A percentile compares a stretch with the other conserved stretches of the same genome.
Conservation (phyloP, 1,284 basidiomycete species). For the Boletus semigastroideus region DNA sequence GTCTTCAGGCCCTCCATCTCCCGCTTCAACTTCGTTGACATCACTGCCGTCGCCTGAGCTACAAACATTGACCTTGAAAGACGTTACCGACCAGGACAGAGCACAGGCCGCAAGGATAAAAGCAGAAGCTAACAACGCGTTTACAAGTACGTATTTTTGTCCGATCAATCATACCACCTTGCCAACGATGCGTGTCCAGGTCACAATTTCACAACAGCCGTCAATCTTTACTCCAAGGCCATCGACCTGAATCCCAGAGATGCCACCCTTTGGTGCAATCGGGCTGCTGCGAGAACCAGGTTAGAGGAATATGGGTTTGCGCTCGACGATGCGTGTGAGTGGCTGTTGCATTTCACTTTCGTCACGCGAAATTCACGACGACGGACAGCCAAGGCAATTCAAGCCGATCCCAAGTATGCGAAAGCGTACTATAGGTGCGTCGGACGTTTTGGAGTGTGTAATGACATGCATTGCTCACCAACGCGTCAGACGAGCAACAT, state of each 20-base stretch:
- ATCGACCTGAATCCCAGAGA: conserved; percentile 79
- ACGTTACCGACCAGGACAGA: conserved; percentile 70
- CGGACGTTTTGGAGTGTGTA: background rate
- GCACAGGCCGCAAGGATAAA: conserved; percentile 72
- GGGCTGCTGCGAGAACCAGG: conserved; percentile 76
- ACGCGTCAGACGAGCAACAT: conserved; percentile 76
- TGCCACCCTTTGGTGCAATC: conserved; percentile 77
- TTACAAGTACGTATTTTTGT: conserved; percentile 51
- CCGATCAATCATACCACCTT: conserved; percentile 2
- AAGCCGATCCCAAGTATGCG: conserved; percentile 86
- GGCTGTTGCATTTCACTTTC: background rate
- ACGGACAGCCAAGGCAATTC: conserved; percentile 81
- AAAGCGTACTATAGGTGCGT: conserved; percentile 86
- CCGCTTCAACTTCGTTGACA: conserved; percentile 51
- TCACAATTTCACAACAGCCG: conserved; percentile 62
- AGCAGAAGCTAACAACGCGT: conserved; percentile 84
- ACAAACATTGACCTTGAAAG: conserved; percentile 46
- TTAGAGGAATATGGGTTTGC: conserved; percentile 85
- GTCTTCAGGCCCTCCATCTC: conserved; percentile 39
- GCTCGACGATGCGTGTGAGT: conserved; percentile 72
- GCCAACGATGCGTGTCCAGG: conserved; percentile 34
- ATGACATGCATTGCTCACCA: conserved; percentile 6
- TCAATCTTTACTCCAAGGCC: conserved; percentile 73
- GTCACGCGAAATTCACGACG: conserved; percentile 18
- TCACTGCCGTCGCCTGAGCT: conserved; percentile 58